These are phyloP conservation scores for Tulasnella sp. DNA, from an alignment of 768 basidiomycete species.

Conservation along the genomic window DNA sequence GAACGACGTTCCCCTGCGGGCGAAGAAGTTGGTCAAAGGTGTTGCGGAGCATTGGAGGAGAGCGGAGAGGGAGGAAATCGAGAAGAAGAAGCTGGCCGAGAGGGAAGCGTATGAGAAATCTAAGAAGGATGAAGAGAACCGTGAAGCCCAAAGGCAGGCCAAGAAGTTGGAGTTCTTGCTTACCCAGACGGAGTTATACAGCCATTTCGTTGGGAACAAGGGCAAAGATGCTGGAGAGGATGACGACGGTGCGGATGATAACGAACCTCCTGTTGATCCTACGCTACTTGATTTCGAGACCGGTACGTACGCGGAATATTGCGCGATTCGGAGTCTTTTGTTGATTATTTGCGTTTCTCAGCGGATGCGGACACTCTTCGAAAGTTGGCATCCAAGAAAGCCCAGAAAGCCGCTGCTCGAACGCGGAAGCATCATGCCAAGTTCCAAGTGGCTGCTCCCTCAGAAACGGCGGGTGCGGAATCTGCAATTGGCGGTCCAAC, in stretches of 20 bases:
- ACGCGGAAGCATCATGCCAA: conserved; percentile 15
- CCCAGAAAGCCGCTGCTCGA: conserved; percentile 13
- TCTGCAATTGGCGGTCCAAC: background rate
- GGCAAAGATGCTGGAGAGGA: conserved; percentile 47
- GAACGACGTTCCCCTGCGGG: conserved; percentile 53
- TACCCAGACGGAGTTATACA: conserved; percentile 96
- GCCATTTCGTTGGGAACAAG: conserved; percentile 98
- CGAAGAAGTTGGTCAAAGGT: conserved; percentile 85
- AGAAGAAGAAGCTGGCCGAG: conserved; percentile 86
- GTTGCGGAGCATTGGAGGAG: conserved; percentile 98
- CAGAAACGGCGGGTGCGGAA: background rate
- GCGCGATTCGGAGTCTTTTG: background rate
- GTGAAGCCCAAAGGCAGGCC: conserved; percentile 88
- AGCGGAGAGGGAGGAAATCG: conserved; percentile 94
- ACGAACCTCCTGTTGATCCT: conserved; percentile 5
- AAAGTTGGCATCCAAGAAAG: conserved; percentile 15
- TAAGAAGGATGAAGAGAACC: conserved; percentile 83
- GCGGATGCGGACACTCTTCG: conserved; percentile 16
- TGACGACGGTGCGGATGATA: conserved; percentile 35
- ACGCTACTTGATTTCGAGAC: conserved; percentile 24
- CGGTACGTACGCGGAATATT: conserved; percentile 29
- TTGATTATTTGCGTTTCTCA: background rate
- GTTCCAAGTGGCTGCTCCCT: conserved; percentile 12
- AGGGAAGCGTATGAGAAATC: conserved; percentile 86
- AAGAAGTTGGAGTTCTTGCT: conserved; percentile 97